A percentile compares a stretch with the other conserved stretches of the same genome.
These are phyloP conservation scores for Celoporthe dispersa DNA, from an alignment of 2,329 filamentous ascomycete genomes.

Conservation along the genomic window DNA sequence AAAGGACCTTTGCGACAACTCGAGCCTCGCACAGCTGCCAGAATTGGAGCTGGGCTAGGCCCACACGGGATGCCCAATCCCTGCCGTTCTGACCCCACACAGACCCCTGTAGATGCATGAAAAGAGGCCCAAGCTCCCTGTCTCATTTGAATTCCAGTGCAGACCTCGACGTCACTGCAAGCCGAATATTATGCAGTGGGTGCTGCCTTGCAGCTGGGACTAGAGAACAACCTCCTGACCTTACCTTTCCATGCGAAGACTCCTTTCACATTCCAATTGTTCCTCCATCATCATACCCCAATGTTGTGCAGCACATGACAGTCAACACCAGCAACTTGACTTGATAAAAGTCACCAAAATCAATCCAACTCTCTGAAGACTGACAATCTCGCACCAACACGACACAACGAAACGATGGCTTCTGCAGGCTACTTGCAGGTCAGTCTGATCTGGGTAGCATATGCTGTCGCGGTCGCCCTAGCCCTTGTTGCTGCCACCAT, in stretches of 20 bases:
- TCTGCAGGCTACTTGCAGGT: conserved; percentile 73
- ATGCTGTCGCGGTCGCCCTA: conserved; percentile 79
- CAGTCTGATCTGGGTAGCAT: conserved; percentile 93
- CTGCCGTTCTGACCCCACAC: conserved; percentile 1
- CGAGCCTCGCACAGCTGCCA: not conserved
- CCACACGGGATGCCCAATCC: not conserved
- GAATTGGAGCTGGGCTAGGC: conserved; percentile 16
- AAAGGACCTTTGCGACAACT: conserved; percentile 6
- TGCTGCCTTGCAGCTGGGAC: conserved; percentile 1
- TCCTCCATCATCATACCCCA: not conserved
- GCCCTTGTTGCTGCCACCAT: conserved; percentile 78
- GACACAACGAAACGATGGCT: conserved; percentile 26
- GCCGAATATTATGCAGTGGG: not conserved
- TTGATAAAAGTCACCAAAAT: not conserved
- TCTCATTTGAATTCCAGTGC: not conserved
- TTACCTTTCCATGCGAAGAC: not conserved
- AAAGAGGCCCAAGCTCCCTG: conserved; percentile 28
- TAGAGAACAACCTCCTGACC: not conserved
- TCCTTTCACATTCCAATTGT: not conserved
- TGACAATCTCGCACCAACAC: not conserved
- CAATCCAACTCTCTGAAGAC: not conserved
- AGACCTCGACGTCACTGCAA: conserved; percentile 12
- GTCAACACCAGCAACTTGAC: not conserved
- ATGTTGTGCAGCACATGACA: not conserved
- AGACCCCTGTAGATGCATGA: conserved; percentile 11